Base-by-base conservation (phyloP, 2,329 filamentous ascomycete genomes). In the Chaetomiaceae sp. region DNA sequence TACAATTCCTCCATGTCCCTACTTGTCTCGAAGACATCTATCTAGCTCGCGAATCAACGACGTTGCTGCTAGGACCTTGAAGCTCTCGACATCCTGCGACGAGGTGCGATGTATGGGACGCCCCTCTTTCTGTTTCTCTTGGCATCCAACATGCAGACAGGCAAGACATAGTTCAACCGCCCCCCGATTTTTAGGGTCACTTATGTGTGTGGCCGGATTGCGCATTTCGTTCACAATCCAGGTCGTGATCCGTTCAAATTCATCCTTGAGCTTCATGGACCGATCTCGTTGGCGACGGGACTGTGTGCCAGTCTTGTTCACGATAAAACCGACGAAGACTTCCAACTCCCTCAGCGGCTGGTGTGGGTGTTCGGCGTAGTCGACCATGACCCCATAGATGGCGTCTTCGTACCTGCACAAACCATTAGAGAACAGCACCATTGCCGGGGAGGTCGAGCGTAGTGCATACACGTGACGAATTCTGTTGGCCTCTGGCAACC, bases 281-380 rank as follows among this genome's bases (percentile, higher is more conserved):
- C 68, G 67, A 41, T 81, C 77, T 3, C 76, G 71, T 56, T 81
- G 75, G 2, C 75, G 72, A 9, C 66, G 65, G 0, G 72, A 77
- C 62, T 78, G 77, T 0, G 66, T 57, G 0, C 77, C 77, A 0
- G 62, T 65, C 54, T 72, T 75, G 62, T 76, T 79, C 35, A 79
- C 63, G n/a, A 81, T 73, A n/a, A 69, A 72, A 8, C 78, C 78
- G 20, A 76, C 77, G 47, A 80, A 79, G 0, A 77, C 75, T 52
- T 81, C 78, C 0, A 77, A 64, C 58, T 81, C 78, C 0, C 64
- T 70, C 7, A 81, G 64, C 0, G 66, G 64, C 16, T 63, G 62
- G 6, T 68, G 66, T 0, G 75, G 69, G 38, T 76, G 74, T 5
- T 77, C 71, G 0, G 76, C 70, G 40, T 58, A 75, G 2, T 72